Evolutionary conservation across 1,139 yeast genomes (phyloP), one percentile per base, ranked within the genome.

Genomic region (Waltiozyma sp.): DNA sequence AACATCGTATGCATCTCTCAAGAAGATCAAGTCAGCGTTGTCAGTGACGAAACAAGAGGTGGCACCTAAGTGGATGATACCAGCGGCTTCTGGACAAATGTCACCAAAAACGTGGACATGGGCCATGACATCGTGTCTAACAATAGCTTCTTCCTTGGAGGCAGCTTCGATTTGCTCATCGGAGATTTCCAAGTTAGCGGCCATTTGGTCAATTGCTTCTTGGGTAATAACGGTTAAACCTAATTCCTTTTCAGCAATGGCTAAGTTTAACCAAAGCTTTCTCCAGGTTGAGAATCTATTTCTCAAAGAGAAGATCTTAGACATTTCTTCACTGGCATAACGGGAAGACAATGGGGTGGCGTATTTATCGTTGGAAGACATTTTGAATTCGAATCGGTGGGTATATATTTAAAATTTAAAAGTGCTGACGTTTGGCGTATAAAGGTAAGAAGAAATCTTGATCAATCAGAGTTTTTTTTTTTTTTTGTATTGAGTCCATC

Each of bases 61-160:
- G 38, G 99, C 98, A 60, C 99, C 99, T 61, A 93, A 72, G 62
- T 91, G 99, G 60, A 91, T 91, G 64, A 91, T 89, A 55, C 97
- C 97, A 38, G 98, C 91, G 33, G 99, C 99, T 11, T 81, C 82
- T 18, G 99, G 99, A 58, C 95, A 85, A 28, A 85, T 78, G 54
- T 81, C 74, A 52, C 98, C 98, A 63, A 84, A 91, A 44, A 83
- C 86, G 61, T 93, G 98, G 48, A 91, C 97, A 58, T 91, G 98
- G 46, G 98, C 96, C 99, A 91, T 91, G 55, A 91, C 99, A 64
- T 91, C 99, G 66, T 91, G 99, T 70, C 99, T 84, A 45, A 91
- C 97, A 63, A 84, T 88, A 46, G 97, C 96, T 66, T 91, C 99
- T 69, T 91, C 97, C 58, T 77, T 77, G 43, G 91, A 71, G 39